phyloP scores from a whole-genome alignment of 1,284 basidiomycete species.

The Moniliophthora roreri region DNA sequence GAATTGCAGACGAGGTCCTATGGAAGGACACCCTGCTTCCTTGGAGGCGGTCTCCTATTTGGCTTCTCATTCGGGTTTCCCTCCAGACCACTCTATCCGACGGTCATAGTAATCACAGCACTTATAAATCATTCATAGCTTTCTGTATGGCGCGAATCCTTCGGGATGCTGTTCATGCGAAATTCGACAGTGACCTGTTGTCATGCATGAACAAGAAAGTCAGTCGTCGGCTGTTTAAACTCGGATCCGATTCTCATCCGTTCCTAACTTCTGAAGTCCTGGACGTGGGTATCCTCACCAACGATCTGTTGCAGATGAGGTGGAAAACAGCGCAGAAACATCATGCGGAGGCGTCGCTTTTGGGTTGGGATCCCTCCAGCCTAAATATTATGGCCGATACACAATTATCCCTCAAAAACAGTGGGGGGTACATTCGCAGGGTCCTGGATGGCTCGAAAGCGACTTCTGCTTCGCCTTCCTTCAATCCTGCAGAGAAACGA shows the following conservation, averaged over 20 bases:
- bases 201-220: conserved; percentile 18
- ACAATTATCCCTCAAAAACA: not conserved
- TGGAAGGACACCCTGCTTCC: conserved; percentile 36
- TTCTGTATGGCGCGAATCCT: conserved; percentile 37
- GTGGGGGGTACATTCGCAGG: not conserved
- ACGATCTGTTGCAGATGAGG: not conserved
- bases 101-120: too few species aligned
- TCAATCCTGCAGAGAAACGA: too few species aligned
- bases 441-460: too few species aligned
- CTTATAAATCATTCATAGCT: conserved; percentile 48
- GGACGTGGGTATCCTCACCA: not conserved
- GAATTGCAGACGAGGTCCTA: conserved; percentile 43
- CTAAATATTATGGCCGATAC: not conserved
- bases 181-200: conserved; percentile 32
- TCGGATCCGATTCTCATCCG: not conserved
- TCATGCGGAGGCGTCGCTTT: not conserved
- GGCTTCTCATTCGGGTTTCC: conserved; percentile 35
- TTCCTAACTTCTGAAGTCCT: not conserved
- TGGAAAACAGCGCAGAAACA: not conserved
- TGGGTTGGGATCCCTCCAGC: not conserved
- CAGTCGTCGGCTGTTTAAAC: not conserved
- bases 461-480: too few species aligned
- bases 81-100: conserved; percentile 22
- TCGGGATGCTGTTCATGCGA: conserved; percentile 13
- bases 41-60: conserved; percentile 39